phyloP scores from a whole-genome alignment of 2,329 filamentous ascomycete species.

The Xylariaceae sp. region DNA sequence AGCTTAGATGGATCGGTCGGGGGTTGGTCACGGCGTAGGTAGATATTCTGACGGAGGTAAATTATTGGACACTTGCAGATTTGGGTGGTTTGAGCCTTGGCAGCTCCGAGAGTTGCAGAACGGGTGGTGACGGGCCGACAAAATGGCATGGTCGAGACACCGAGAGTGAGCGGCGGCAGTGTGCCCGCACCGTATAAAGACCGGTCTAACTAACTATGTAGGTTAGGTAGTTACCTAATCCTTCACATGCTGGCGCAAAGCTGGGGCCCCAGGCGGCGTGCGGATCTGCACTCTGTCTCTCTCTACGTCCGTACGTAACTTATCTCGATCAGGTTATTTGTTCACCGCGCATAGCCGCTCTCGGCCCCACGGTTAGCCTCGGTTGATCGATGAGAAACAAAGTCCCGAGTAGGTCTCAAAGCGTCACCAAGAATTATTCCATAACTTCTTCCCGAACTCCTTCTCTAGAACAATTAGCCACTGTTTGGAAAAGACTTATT shows the following conservation, averaged over 20 bases:
- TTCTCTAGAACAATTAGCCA: neutral
- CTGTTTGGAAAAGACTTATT: neutral
- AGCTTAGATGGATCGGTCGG: neutral
- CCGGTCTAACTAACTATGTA: neutral
- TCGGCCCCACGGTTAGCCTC: conserved; percentile 18
- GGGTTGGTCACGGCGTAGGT: neutral
- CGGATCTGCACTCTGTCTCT: neutral
- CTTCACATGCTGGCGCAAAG: neutral
- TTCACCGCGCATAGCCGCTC: conserved; percentile 1
- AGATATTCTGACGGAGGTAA: neutral
- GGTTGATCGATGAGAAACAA: conserved; percentile 10
- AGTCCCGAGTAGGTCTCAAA: neutral
- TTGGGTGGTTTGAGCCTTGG: neutral
- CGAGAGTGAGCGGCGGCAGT: no score
- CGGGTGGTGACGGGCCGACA: conserved; percentile 11
- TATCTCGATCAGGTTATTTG: neutral
- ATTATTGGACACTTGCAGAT: neutral
- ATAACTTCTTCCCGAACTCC: neutral
- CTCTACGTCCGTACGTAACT: no score
- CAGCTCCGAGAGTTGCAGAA: neutral
- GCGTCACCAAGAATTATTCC: conserved; percentile 4
- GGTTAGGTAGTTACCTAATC: neutral
- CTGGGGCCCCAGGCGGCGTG: neutral
- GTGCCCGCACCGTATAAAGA: neutral
- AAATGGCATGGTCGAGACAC: no score